Percentiles rank a stretch among this genome's conserved stretches.
These are phyloP conservation scores for Colletotrichum paranaense DNA, from an alignment of 2,329 filamentous ascomycete species.

Conservation along the genomic window DNA sequence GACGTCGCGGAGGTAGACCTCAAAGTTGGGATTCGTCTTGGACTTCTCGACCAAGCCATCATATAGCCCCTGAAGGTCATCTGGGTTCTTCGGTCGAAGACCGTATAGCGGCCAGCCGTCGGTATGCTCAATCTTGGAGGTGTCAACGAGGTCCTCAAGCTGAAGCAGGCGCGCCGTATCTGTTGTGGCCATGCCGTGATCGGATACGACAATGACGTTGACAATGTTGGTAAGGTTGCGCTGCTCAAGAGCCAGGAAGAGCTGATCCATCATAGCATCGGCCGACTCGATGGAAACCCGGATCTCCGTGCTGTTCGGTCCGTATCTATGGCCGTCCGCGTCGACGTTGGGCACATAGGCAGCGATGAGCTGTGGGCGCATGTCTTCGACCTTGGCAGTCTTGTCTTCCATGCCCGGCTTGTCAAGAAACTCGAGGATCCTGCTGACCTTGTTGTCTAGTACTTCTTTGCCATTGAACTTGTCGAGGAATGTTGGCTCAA, in stretches of 20 bases:
- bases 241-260: conserved; percentile 80
- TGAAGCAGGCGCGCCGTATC: conserved; percentile 84
- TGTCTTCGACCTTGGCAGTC: conserved; percentile 58
- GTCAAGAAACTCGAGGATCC: conserved; percentile 87
- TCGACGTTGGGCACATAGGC: conserved; percentile 97
- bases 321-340: conserved; percentile 84
- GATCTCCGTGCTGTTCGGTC: conserved; percentile 95
- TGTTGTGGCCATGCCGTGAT: conserved; percentile 98
- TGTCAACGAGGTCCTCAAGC: conserved; percentile 88
- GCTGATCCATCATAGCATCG: conserved; percentile 81
- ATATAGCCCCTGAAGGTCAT: conserved; percentile 76
- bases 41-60: conserved; percentile 67
- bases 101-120: conserved; percentile 97
- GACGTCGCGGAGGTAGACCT: conserved; percentile 86
- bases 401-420: conserved; percentile 77
- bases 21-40: conserved; percentile 74
- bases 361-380: conserved; percentile 89
- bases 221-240: conserved; percentile 91
- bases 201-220: conserved; percentile 95
- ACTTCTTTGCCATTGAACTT: conserved; percentile 83
- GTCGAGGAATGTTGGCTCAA: conserved; percentile 84
- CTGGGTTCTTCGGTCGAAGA: conserved; percentile 79
- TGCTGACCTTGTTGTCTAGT: conserved; percentile 79
- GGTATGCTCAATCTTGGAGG: conserved; percentile 80
- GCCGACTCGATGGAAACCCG: conserved; percentile 80